These are phyloP conservation scores for Acanthamoeba royreba DNA, from an alignment of 208 protist genomes.

Conservation along the genomic window DNA sequence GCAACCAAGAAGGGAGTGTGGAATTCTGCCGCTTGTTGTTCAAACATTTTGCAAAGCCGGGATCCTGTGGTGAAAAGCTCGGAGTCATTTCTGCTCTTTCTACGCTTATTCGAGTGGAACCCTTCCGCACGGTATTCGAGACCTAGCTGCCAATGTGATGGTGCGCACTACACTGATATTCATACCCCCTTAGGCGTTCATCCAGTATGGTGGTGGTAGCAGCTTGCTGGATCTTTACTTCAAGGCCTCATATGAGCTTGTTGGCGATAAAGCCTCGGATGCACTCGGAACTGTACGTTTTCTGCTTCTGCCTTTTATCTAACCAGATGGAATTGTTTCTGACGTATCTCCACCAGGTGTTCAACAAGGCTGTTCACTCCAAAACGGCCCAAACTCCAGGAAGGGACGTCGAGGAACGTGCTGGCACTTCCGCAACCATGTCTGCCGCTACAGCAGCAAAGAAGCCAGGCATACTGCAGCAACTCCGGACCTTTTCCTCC, in stretches of 20 bases:
- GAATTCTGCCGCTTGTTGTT: not conserved
- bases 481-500: not conserved
- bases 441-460: not conserved
- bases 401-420: not conserved
- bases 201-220: not conserved
- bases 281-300: not conserved
- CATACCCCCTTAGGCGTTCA: too few relatives aligned
- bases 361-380: not conserved
- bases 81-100: not conserved
- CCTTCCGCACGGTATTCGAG: constrained; percentile 13
- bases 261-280: not conserved
- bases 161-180: too few relatives aligned
- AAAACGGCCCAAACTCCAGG: not conserved
- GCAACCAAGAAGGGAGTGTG: constrained; percentile 1
- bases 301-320: not conserved
- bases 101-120: not conserved
- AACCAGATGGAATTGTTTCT: not conserved
- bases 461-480: not conserved
- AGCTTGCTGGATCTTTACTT: not conserved
- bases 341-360: not conserved
- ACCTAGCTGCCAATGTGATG: too few relatives aligned
- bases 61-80: not conserved
- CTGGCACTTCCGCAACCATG: not conserved
- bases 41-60: not conserved
- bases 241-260: not conserved